Base-by-base conservation (phyloP, 2,329 filamentous ascomycete species). In the Chaetomiaceae sp. region DNA sequence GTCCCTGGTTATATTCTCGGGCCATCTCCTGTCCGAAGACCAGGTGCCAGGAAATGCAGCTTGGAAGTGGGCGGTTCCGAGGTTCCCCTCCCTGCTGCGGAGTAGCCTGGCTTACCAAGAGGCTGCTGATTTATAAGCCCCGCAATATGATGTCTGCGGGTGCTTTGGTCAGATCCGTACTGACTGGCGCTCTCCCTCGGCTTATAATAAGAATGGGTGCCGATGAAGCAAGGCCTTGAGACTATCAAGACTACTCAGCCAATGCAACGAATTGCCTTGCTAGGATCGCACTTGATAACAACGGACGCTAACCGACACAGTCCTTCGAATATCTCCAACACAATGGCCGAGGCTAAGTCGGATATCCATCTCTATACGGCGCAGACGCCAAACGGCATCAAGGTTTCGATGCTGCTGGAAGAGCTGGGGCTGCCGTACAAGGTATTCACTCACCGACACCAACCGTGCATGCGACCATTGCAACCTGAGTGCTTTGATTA, bases 301-400 rank as follows among this genome's bases (percentile, higher is more conserved):
- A 25, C 20, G 43, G n/a, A n/a, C n/a, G n/a, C n/a, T n/a, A n/a
- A n/a, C n/a, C n/a, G n/a, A n/a, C n/a, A n/a, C n/a, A n/a, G n/a
- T n/a, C n/a, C n/a, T n/a, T n/a, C 13, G 5, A 38, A 14, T 27
- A 50, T 21, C 32, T 18, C 36, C 16, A 23, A 27, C 62, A 75
- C 66, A 32, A 78, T 77, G 74, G 66, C 73, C 49, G 67, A 71
- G 69, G 76, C 51, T 10, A 55, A 54, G 27, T 55, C 86, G 5
- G 76, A 87, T 61, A 90, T 95, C 63, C 86, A 84, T 38, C 81
- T 95, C 27, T 95, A 94, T 74, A 95, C 90, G 11, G 78, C 80
- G 11, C 80, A 84, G 65, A 96, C 91, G 47, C 89, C 91, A 41
- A 96, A 96, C 71, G 90, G 90, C 58, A 87, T 94, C 77, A 96